Percentiles rank a stretch among this genome's conserved stretches.
Conservation (phyloP, 306 rosid species). For the Sesbania bispinosa region DNA sequence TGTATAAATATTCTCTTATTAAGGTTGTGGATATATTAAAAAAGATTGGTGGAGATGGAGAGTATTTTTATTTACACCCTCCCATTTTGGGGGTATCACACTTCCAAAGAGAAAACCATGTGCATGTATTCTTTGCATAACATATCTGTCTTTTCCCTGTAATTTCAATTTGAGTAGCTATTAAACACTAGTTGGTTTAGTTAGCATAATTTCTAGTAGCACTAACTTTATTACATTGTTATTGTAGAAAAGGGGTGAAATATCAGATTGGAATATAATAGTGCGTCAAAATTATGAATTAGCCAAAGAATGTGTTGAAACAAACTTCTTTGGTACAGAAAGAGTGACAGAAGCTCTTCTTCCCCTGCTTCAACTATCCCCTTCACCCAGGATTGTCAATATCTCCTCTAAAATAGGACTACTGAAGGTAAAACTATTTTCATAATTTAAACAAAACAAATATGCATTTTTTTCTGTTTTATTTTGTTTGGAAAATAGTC, state of each 20-base stretch:
- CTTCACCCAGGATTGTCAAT: slow-evolving; percentile 57
- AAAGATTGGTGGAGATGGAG: no score
- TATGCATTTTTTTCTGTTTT: no score
- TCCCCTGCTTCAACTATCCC: slow-evolving; percentile 49
- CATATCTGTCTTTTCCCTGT: no score
- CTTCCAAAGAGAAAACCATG: no score
- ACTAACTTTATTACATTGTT: neutral
- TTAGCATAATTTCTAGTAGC: no score
- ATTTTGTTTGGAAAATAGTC: no score
- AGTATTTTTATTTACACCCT: no score
- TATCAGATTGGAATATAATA: slow-evolving; percentile 21
- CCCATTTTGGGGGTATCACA: no score
- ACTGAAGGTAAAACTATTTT: slow-evolving; percentile 32
- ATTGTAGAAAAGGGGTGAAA: slow-evolving; percentile 31
- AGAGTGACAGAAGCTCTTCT: slow-evolving; percentile 51
- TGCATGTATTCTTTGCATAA: no score
- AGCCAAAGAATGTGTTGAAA: slow-evolving; percentile 44
- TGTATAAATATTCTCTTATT: no score
- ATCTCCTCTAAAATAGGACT: slow-evolving; percentile 30
- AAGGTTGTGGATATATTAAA: no score
- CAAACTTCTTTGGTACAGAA: slow-evolving; percentile 51
- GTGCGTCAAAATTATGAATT: slow-evolving; percentile 28
- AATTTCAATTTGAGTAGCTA: neutral
- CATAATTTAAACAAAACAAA: neutral
- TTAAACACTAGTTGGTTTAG: no score